Evolutionary conservation across 495 filamentous ascomycete species (phyloP), one percentile per base, ranked within the genome.

Genomic region (Clavariopsis aquatica): DNA sequence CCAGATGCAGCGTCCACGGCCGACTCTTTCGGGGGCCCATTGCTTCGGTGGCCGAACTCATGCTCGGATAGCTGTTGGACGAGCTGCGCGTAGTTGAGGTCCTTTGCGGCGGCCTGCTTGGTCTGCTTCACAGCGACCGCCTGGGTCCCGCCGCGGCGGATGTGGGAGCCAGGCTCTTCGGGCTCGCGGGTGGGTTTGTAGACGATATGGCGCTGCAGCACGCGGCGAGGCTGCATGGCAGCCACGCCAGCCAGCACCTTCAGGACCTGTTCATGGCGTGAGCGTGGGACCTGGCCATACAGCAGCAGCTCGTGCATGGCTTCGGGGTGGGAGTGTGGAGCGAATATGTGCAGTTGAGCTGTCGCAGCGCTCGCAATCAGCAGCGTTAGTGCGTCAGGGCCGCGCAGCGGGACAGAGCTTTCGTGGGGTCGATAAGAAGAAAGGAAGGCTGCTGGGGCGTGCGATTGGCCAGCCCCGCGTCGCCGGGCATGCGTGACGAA

Each of bases 171-270:
- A 23, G 69, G 62, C 69, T 73, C 64, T 55, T 69, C 59, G 26
- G 60, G 61, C 49, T 66, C 49, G 55, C 82, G 78, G 54, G 76
- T 79, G 36, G 88, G 87, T 70, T 85, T 86, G 80, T 86, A 90
- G 62, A 89, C 73, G 66, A 89, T 75, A 68, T 85, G 84, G 55
- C 86, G 83, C 70, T 87, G 83, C 47, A 84, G 62, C 57, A 83
- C 75, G 60, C 78, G 79, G 64, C 80, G 77, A 24, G 88, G 88
- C 62, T 85, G 83, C 84, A 87, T 87, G 64, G 84, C 84, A 27
- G 85, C 83, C 58, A 90, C 73, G 49, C 86, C 88, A 23, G 86
- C 82, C 56, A 91, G 80, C 69, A 90, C 84, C 57, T 87, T 82
- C 52, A 89, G 78, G 47, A 90, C 79, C 74, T 87, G 86, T 68